These are phyloP conservation scores for Amanita thiersii DNA, from an alignment of 768 basidiomycete genomes.

Conservation along the genomic window DNA sequence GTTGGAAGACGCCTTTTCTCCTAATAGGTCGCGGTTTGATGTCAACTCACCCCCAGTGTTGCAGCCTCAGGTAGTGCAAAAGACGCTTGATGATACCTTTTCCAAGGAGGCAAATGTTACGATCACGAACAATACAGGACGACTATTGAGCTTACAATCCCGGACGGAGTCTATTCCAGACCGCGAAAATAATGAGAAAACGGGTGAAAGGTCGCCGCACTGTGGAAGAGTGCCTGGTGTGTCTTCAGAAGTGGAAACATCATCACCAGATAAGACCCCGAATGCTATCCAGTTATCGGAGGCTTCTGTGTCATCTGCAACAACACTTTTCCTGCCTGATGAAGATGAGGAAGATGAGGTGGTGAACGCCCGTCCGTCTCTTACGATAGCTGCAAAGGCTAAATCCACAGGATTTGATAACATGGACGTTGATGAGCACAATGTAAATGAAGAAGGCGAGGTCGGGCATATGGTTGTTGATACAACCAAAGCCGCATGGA, in stretches of 20 bases:
- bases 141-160: too few species aligned
- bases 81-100: neutral
- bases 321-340: slow-evolving; percentile 9
- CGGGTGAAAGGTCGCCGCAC: too few species aligned
- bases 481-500: slow-evolving; percentile 46
- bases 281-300: too few species aligned
- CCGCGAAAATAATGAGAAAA: too few species aligned
- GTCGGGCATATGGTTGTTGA: slow-evolving; percentile 16
- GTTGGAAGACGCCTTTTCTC: slow-evolving; percentile 61
- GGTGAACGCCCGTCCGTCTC: neutral
- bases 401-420: slow-evolving; percentile 8
- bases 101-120: slow-evolving; percentile 3
- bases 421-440: slow-evolving; percentile 10
- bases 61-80: slow-evolving; percentile 16
- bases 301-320: neutral
- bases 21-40: slow-evolving; percentile 67
- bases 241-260: too few species aligned
- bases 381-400: too few species aligned
- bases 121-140: neutral
- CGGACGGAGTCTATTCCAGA: too few species aligned
- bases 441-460: slow-evolving; percentile 16
- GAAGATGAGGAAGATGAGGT: slow-evolving; percentile 1
- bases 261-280: too few species aligned
- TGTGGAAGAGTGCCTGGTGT: too few species aligned
- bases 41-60: slow-evolving; percentile 25